Base-by-base conservation (phyloP, 208 protist species). In the Entamoeba moshkovskii region DNA sequence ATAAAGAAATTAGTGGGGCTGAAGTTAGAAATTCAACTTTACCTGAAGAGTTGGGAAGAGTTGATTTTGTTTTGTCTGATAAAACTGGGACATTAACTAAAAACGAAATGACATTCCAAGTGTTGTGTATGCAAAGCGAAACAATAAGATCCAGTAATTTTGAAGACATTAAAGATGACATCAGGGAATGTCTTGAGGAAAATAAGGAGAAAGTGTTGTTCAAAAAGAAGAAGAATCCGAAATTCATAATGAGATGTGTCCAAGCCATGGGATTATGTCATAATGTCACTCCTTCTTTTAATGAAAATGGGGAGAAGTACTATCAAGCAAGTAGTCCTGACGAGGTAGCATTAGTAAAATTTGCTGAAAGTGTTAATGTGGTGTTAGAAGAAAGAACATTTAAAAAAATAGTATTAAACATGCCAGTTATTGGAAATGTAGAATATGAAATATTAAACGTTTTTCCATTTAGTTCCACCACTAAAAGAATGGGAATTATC, bases 51-150 rank as follows among this genome's bases (percentile, higher is more conserved):
- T 96, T 99, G 3, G 98, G 98, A n/a, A 96, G 98, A 33, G 97
- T 99, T 48, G 96, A 97, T 73, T 99, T 98, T 95, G 95, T 99
- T 38, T 98, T 99, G 92, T 97, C 97, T 18, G 98, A 99, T 96
- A 99, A 99, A 96, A 99, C 98, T 13, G 99, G 98, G 59, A 99
- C 99, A 46, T 95, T 99, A 16, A 99, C 99, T 11, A 97, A 99
- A 95, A 99, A 99, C 95, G 97, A 97, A 85, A 98, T 98, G 97
- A 94, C 96, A 46, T 97, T 98, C 38, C 93, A 47, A 94, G 95
- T 42, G 94, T 97, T 92, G 96, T 97, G 52, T 45, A 11, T 59
- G 8, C 4, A 46, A 46, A 47, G 4, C 44, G n/a, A 42, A 48
- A 8, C 46, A 13, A 49, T 38, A 91, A 22, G 25, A 45, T 46